Conservation (phyloP, 1,284 basidiomycete genomes). For the Mycena sp. region DNA sequence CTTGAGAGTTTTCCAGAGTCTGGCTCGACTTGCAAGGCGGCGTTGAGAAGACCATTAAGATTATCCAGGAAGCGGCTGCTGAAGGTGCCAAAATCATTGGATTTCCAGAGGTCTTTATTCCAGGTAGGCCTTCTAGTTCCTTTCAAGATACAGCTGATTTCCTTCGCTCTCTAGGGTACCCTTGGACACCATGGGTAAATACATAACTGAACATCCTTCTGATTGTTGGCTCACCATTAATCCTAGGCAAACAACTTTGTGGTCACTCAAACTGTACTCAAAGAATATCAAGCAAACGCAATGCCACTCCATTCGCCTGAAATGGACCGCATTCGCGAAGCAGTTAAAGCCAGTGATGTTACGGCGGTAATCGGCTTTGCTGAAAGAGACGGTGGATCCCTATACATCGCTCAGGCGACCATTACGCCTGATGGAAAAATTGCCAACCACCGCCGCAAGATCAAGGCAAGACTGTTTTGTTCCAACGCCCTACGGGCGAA, state of each 20-base stretch:
- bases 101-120: constrained; percentile 42
- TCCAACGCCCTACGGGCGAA: constrained; percentile 9
- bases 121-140: constrained; percentile 26
- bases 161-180: constrained; percentile 36
- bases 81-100: constrained; percentile 45
- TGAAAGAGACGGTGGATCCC: constrained; percentile 41
- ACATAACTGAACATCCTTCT: neutral
- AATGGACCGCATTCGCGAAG: constrained; percentile 43
- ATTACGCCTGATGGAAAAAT: constrained; percentile 42
- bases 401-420: constrained; percentile 44
- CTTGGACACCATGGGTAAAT: constrained; percentile 43
- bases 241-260: constrained; percentile 38
- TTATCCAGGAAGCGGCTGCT: constrained; percentile 41
- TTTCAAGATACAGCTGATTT: neutral
- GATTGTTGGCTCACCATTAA: neutral
- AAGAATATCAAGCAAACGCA: constrained; percentile 43
- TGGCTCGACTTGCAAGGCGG: constrained; percentile 47
- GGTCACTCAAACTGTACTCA: constrained; percentile 36
- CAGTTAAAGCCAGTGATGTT: constrained; percentile 39
- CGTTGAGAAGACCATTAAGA: constrained; percentile 42
- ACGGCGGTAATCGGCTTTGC: constrained; percentile 43
- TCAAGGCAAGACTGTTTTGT: constrained; percentile 35
- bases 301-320: constrained; percentile 43
- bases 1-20: constrained; percentile 28
- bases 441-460: constrained; percentile 44